phyloP scores from a whole-genome alignment of 768 basidiomycete species.

The Termitomyces sp. region DNA sequence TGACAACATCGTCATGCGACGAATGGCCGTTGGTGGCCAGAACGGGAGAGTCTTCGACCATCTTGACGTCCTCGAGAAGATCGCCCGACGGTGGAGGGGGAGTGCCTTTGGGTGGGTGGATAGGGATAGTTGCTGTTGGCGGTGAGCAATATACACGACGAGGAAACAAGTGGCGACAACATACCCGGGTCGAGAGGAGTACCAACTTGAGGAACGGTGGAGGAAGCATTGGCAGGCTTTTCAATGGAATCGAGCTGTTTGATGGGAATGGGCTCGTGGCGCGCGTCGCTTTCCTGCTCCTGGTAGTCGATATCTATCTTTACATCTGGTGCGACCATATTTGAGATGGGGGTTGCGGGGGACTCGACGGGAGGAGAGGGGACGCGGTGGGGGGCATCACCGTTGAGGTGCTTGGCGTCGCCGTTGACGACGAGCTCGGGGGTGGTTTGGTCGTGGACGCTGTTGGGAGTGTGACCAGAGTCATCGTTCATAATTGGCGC shows the following conservation, averaged over 20 bases:
- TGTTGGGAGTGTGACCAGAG: slow-evolving; percentile 37
- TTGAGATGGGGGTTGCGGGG: slow-evolving; percentile 60
- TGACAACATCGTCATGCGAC: slow-evolving; percentile 34
- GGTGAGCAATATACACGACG: slow-evolving; percentile 21
- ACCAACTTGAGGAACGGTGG: slow-evolving; percentile 40
- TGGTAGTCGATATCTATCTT: slow-evolving; percentile 63
- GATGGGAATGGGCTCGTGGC: slow-evolving; percentile 54
- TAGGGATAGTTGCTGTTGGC: slow-evolving; percentile 39
- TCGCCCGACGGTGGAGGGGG: slow-evolving; percentile 40
- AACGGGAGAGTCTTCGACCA: slow-evolving; percentile 40
- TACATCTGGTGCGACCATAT: slow-evolving; percentile 43
- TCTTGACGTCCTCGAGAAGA: slow-evolving; percentile 52
- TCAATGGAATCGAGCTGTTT: slow-evolving; percentile 39
- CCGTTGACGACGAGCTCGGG: slow-evolving; percentile 32
- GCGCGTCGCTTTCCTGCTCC: slow-evolving; percentile 67
- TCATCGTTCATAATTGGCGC: slow-evolving; percentile 61
- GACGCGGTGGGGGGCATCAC: slow-evolving; percentile 28
- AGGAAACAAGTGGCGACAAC: slow-evolving; percentile 21
- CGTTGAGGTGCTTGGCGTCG: slow-evolving; percentile 34
- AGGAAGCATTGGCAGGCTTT: slow-evolving; percentile 35
- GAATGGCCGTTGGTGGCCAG: slow-evolving; percentile 29
- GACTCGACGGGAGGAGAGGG: slow-evolving; percentile 47
- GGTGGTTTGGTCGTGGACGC: slow-evolving; percentile 32
- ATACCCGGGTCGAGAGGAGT: slow-evolving; percentile 52
- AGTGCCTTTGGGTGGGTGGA: slow-evolving; percentile 43